Evolutionary conservation across 768 basidiomycete species (phyloP).

Genomic region (Dentipellis sp.): DNA sequence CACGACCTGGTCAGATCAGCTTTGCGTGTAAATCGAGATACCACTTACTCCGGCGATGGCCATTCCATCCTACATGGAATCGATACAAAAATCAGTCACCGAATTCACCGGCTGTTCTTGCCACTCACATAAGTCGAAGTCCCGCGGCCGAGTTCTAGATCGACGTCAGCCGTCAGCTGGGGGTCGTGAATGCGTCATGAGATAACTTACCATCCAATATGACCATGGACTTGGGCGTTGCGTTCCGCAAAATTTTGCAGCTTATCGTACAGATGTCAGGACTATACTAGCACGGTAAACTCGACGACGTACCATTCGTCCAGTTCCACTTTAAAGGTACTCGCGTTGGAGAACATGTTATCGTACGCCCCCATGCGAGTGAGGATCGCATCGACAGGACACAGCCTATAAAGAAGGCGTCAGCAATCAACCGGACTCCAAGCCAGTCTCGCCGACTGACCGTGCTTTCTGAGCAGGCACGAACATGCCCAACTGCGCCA

Average conservation of each 20-base stretch:
- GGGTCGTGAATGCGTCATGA: neutral
- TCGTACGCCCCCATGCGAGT: constrained; percentile 99
- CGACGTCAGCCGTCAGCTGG: neutral
- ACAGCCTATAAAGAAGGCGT: constrained; percentile 40
- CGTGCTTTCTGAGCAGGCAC: constrained; percentile 81
- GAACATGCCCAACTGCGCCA: constrained; percentile 94
- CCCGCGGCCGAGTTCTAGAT: constrained; percentile 84
- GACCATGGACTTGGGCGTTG: constrained; percentile 88
- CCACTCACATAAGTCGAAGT: constrained; percentile 81
- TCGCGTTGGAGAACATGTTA: constrained; percentile 89
- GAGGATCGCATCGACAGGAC: constrained; percentile 84
- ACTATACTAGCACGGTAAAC: neutral
- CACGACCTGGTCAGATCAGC: neutral
- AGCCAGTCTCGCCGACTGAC: constrained; percentile 28
- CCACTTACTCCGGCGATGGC: constrained; percentile 79
- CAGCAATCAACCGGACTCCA: neutral
- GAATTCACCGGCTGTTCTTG: neutral
- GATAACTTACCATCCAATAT: constrained; percentile 76
- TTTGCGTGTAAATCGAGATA: neutral
- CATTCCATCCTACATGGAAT: constrained; percentile 76
- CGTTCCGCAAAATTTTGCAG: constrained; percentile 88
- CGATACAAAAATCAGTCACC: constrained; percentile 2
- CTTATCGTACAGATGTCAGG: constrained; percentile 28
- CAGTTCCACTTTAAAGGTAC: constrained; percentile 97
- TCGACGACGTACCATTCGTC: constrained; percentile 71